Evolutionary conservation across 768 basidiomycete genomes (phyloP).

Genomic region (Termitomyces sp.): DNA sequence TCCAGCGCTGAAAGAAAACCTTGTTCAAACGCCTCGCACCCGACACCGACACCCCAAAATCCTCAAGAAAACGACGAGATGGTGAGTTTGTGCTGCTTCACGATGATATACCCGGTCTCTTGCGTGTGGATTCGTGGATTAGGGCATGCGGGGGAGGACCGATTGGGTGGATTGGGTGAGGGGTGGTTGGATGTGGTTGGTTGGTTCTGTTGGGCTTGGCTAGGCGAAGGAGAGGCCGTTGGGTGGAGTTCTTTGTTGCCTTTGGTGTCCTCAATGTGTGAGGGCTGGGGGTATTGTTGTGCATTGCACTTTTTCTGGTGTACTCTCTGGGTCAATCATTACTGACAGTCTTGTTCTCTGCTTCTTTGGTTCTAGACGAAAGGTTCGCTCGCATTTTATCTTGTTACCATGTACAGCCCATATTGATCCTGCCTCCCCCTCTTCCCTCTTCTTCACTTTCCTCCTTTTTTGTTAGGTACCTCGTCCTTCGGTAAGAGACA

Average conservation of each 20-base stretch:
- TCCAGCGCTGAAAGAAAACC: background rate
- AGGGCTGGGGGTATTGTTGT: background rate
- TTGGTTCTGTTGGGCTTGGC: background rate
- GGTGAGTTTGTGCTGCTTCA: conserved; percentile 30
- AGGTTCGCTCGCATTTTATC: conserved; percentile 47
- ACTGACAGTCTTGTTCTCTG: conserved; percentile 16
- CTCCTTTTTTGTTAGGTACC: conserved; percentile 55
- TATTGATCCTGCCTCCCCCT: conserved; percentile 6
- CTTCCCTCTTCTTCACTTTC: too few species aligned
- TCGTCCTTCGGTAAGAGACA: conserved; percentile 98
- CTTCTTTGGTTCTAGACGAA: conserved; percentile 54
- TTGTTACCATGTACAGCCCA: background rate
- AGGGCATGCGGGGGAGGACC: background rate
- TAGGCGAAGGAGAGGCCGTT: background rate
- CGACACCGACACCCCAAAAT: conserved; percentile 18
- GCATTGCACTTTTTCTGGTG: background rate
- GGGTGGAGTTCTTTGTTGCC: background rate
- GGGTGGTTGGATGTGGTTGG: background rate
- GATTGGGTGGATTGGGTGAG: conserved; percentile 10
- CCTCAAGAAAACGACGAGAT: conserved; percentile 37
- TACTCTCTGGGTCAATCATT: background rate
- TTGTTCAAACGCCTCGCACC: conserved; percentile 11
- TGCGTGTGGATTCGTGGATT: conserved; percentile 10
- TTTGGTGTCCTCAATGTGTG: background rate
- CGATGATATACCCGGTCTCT: conserved; percentile 9